Conservation (phyloP, 495 filamentous ascomycete species). For the Bryoglossum gracile region DNA sequence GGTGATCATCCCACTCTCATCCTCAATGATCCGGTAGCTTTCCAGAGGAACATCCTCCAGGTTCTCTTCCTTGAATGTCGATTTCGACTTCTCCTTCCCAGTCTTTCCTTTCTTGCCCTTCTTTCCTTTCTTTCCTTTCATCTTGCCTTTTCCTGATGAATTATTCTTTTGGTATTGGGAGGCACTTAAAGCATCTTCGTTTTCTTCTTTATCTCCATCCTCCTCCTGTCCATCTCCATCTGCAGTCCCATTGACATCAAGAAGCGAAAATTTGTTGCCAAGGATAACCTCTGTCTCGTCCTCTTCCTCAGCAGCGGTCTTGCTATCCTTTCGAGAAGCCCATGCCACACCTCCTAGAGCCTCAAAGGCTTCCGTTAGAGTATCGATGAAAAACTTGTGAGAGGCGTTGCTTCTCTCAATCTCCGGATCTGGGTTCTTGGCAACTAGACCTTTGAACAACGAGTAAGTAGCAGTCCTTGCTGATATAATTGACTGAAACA, state of each 20-base stretch:
- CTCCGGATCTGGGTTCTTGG: conserved; percentile 29
- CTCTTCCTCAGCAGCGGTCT: conserved; percentile 17
- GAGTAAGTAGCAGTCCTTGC: conserved; percentile 20
- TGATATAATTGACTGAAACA: conserved; percentile 30
- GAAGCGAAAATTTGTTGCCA: conserved; percentile 29
- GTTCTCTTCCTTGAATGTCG: conserved; percentile 10
- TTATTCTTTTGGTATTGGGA: conserved; percentile 22
- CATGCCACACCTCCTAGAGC: conserved; percentile 28
- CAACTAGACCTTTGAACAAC: conserved; percentile 27
- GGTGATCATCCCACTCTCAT: conserved; percentile 24
- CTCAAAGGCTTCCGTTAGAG: conserved; percentile 30
- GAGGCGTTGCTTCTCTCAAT: conserved; percentile 32
- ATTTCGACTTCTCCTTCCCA: conserved; percentile 19
- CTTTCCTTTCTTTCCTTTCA: conserved; percentile 39
- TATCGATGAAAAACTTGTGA: conserved; percentile 37
- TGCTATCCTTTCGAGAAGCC: conserved; percentile 11
- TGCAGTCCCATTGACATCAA: conserved; percentile 7
- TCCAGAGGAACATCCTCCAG: conserved; percentile 33
- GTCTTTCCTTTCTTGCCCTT: conserved; percentile 32
- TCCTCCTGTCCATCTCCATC: conserved; percentile 18
- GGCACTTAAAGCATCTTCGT: conserved; percentile 3
- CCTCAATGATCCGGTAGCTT: conserved; percentile 39
- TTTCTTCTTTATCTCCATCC: conserved; percentile 5
- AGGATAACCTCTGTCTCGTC: conserved; percentile 27
- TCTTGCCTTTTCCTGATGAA: too few species aligned